phyloP scores from a whole-genome alignment of 768 basidiomycete species.

The Serendipita sp. region DNA sequence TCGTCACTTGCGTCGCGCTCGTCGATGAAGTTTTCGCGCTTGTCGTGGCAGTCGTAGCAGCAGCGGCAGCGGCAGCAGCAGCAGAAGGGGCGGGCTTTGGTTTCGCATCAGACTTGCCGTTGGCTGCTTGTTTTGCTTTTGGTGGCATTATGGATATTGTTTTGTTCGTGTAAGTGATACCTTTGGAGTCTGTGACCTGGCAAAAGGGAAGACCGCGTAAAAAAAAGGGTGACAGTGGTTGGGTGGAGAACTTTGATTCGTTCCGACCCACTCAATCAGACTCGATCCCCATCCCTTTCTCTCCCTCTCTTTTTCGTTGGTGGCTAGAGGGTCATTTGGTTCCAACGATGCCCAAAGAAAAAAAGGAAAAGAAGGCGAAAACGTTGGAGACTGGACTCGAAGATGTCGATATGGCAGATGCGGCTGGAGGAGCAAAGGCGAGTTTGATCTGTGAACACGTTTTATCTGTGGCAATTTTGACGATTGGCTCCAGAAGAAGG shows the following conservation, averaged over 20 bases:
- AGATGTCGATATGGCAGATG: conserved; percentile 22
- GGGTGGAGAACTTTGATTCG: background rate
- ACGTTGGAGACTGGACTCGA: conserved; percentile 40
- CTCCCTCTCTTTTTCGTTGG: background rate
- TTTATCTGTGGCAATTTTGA: conserved; percentile 19
- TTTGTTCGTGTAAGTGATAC: background rate
- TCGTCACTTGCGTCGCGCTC: conserved; percentile 27
- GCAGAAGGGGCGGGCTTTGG: conserved; percentile 25
- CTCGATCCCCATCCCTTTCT: background rate
- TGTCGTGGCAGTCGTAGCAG: conserved; percentile 18
- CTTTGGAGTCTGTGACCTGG: background rate
- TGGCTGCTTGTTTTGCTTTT: conserved; percentile 7
- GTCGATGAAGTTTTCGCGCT: conserved; percentile 12
- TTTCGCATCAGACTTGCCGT: conserved; percentile 7
- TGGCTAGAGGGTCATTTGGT: background rate
- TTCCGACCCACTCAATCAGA: background rate
- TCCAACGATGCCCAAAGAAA: conserved; percentile 45
- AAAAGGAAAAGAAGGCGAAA: conserved; percentile 60
- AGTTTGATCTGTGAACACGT: conserved; percentile 9
- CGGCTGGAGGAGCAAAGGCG: conserved; percentile 10
- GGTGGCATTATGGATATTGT: background rate
- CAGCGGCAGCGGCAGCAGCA: conserved; percentile 22
- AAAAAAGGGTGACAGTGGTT: background rate
- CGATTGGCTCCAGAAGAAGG: conserved; percentile 34
- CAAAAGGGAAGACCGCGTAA: background rate